A percentile compares a stretch with the other conserved stretches of the same genome.
Conservation (phyloP, 2,329 filamentous ascomycete genomes). For the Sordariomycetes sp. region DNA sequence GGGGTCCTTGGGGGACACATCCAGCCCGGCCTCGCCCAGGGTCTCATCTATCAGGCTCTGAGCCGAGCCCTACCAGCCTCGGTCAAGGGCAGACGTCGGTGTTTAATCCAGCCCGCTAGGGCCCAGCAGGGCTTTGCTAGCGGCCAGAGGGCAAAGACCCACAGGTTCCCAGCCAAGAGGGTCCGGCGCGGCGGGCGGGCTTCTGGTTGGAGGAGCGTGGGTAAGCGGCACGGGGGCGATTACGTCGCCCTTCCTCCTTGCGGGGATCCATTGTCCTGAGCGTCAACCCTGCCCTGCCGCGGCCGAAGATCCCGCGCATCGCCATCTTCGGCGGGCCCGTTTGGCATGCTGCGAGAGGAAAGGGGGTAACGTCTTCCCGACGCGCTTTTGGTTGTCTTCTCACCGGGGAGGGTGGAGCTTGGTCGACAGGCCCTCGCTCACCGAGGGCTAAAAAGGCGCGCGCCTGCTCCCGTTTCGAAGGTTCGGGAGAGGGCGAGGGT, state of each 20-base stretch:
- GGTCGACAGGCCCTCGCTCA: neutral
- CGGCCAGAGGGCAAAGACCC: neutral
- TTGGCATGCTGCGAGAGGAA: neutral
- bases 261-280: neutral
- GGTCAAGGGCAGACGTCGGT: neutral
- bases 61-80: neutral
- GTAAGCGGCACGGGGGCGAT: constrained; percentile 2
- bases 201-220: neutral
- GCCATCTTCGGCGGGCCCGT: neutral
- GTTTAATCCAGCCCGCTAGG: neutral
- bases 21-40: too few species aligned
- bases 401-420: neutral
- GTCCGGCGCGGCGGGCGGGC: neutral
- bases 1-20: too few species aligned
- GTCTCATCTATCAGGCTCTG: neutral
- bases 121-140: neutral
- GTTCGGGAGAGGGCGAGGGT: neutral
- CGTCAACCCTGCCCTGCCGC: neutral
- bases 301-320: neutral
- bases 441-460: neutral
- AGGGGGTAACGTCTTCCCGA: neutral
- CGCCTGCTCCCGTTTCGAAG: neutral
- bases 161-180: neutral
- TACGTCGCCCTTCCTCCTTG: constrained; percentile 1
- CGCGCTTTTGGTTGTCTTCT: neutral